Evolutionary conservation across 2,329 filamentous ascomycete species (phyloP).

Genomic region (Phyllosticta paracitricarpa): DNA sequence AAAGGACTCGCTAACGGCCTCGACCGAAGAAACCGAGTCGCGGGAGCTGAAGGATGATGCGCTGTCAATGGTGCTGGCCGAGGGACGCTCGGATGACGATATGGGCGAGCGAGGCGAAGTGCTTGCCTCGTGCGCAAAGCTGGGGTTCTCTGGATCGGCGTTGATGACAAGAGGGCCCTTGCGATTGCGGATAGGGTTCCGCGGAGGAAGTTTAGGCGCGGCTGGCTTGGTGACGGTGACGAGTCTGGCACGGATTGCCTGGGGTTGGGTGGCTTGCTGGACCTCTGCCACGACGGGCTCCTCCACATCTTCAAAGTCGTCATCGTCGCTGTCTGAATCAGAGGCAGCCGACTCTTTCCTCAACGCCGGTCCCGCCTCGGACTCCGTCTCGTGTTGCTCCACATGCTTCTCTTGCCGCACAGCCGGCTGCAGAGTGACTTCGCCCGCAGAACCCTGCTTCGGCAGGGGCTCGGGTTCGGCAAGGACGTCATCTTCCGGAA

Average conservation of each 20-base stretch:
- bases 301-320: conserved; percentile 38
- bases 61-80: conserved; percentile 16
- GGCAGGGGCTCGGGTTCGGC: not conserved
- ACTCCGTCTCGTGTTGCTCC: not conserved
- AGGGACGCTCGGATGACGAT: conserved; percentile 6
- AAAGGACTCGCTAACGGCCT: conserved; percentile 15
- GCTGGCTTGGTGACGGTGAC: conserved; percentile 76
- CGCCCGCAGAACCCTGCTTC: not conserved
- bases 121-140: conserved; percentile 15
- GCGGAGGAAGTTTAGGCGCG: conserved; percentile 65
- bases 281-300: conserved; percentile 63
- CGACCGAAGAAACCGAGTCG: conserved; percentile 22
- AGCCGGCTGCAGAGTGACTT: conserved; percentile 1
- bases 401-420: conserved; percentile 8
- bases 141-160: conserved; percentile 1
- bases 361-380: not conserved
- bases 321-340: not conserved
- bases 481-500: conserved; percentile 24
- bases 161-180: conserved; percentile 23
- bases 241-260: conserved; percentile 65
- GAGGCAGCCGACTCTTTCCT: not conserved
- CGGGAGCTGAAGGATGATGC: conserved; percentile 23
- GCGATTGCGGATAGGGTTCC: conserved; percentile 54
- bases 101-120: conserved; percentile 24
- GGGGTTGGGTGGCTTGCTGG: conserved; percentile 51